Base-by-base conservation (phyloP, 1,284 basidiomycete genomes). In the Apiotrichum mycotoxinovorans region DNA sequence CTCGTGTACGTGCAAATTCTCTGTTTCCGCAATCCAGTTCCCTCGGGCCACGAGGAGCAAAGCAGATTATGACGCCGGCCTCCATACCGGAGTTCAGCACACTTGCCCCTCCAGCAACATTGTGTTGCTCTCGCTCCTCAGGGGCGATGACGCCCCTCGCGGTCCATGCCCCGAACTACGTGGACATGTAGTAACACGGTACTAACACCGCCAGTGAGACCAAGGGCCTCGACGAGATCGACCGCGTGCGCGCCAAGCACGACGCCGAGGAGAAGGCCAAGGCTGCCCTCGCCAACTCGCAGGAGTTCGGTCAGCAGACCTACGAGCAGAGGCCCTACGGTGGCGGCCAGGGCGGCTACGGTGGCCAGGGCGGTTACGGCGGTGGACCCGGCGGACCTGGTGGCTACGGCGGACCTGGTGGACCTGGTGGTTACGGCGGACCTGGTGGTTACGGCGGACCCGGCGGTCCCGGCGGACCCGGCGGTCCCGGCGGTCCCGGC, bases 171-270 rank as follows among this genome's bases (percentile, higher is more conserved):
- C n/a, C n/a, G n/a, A n/a, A n/a, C n/a, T n/a, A n/a, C n/a, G n/a
- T n/a, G n/a, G n/a, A n/a, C n/a, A n/a, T n/a, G n/a, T n/a, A n/a
- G n/a, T n/a, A n/a, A 7, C 38, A 9, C 38, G 1, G 14, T 17
- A n/a, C 51, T 44, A 11, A 48, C 33, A 22, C 14, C 4, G 22
- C n/a, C 51, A 58, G 56, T 35, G 66, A 65, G 64, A 68, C 65
- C 40, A 65, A 65, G 58, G 65, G 66, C 40, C 52, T 61, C 37
- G 52, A 67, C 52, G 54, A 35, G 18, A 30, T 65, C 50, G 65
- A 67, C 58, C 51, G 53, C 54, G 37, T 51, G 48, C 50, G 56
- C 14, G 65, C 65, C 26, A 65, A 63, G 51, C 63, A 61, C 54
- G 54, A 66, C n/a, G 65, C 65, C 4, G 42, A 50, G 34, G 57